A percentile compares a stretch with the other conserved stretches of the same genome.
phyloP scores from a whole-genome alignment of 225 moss, liverwort and hornwort species.

The Pseudisothecium myosuroides region DNA sequence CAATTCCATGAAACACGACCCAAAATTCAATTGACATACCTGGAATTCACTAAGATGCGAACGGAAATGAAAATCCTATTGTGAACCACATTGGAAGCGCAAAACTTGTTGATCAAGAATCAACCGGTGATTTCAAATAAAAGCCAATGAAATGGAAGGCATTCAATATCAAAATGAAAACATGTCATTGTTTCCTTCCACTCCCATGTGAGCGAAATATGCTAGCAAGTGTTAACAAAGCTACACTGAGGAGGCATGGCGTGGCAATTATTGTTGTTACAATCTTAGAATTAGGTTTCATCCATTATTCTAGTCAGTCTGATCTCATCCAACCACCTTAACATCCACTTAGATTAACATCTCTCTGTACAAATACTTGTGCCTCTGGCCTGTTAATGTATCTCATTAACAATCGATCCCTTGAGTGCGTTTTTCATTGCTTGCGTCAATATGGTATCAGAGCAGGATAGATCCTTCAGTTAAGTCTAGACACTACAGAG shows the following conservation, averaged over 20 bases:
- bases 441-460: too few relatives aligned
- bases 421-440: too few relatives aligned
- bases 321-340: too few relatives aligned
- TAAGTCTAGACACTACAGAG: too few relatives aligned
- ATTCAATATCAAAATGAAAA: not conserved
- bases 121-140: not conserved
- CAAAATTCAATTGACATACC: not conserved
- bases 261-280: too few relatives aligned
- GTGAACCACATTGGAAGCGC: not conserved
- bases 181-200: conserved; percentile 18
- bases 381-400: too few relatives aligned
- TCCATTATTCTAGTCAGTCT: too few relatives aligned
- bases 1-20: not conserved
- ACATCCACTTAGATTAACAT: too few relatives aligned
- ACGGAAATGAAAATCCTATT: not conserved
- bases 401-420: too few relatives aligned
- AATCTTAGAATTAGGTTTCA: too few relatives aligned
- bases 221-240: conserved; percentile 38
- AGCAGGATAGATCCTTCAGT: too few relatives aligned
- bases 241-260: conserved; percentile 21
- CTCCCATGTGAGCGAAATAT: not conserved
- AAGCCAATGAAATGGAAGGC: not conserved
- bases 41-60: not conserved
- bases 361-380: too few relatives aligned
- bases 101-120: not conserved